A percentile compares a stretch with the other conserved stretches of the same genome.
These are phyloP conservation scores for Sphaerulina vaccinii DNA, from an alignment of 2,329 filamentous ascomycete genomes.

Conservation along the genomic window DNA sequence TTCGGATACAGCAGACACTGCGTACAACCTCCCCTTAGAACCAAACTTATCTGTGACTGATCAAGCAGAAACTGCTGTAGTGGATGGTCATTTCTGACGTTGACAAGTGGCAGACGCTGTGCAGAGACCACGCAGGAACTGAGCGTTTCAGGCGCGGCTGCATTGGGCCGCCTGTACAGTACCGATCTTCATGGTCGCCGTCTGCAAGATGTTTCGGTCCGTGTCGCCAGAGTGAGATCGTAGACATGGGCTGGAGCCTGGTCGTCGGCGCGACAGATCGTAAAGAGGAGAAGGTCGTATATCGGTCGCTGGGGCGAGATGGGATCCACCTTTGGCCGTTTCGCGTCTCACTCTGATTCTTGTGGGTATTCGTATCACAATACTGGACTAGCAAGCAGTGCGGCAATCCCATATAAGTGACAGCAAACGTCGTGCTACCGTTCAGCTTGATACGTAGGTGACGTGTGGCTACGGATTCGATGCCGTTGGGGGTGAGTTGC, in stretches of 20 bases:
- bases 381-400: background rate
- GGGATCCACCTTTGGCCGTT: background rate
- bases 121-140: constrained; percentile 1
- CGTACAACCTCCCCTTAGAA: constrained; percentile 1
- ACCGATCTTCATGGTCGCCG: constrained; percentile 8
- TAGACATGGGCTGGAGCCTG: constrained; percentile 19
- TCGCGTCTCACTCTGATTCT: background rate
- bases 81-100: background rate
- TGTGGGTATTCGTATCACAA: background rate
- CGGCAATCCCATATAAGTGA: constrained; percentile 4
- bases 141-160: constrained; percentile 10
- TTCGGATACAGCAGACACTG: constrained; percentile 9
- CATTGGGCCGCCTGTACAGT: constrained; percentile 12
- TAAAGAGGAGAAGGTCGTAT: constrained; percentile 1
- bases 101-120: constrained; percentile 18
- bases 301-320: background rate
- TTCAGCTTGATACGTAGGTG: background rate
- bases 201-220: background rate
- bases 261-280: constrained; percentile 19
- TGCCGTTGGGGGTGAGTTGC: constrained; percentile 12
- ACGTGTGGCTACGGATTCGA: constrained; percentile 1
- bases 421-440: constrained; percentile 3
- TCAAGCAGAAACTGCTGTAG: constrained; percentile 18
- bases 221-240: background rate
- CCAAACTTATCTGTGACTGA: background rate